Conservation (phyloP, 148 eudicot genomes). For the Nepenthes gracilis region DNA sequence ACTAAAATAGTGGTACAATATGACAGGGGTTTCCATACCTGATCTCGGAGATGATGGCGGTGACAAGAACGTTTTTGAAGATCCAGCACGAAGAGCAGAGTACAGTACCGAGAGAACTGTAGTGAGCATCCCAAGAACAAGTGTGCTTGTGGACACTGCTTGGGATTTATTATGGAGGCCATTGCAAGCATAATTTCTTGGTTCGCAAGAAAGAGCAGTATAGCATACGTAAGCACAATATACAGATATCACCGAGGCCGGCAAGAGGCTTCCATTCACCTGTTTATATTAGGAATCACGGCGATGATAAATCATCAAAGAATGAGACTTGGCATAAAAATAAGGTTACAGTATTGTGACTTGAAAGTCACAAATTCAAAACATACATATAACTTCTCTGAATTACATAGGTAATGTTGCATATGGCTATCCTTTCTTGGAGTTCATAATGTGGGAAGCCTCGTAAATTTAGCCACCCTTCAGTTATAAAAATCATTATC, state of each 20-base stretch:
- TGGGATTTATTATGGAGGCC: conserved; percentile 51
- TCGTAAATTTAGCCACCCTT: too few species aligned
- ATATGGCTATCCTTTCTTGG: too few species aligned
- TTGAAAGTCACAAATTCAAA: too few species aligned
- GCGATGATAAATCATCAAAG: background rate
- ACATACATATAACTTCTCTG: too few species aligned
- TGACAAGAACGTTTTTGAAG: conserved; percentile 79
- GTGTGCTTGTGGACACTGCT: conserved; percentile 64
- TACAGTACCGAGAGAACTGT: conserved; percentile 89
- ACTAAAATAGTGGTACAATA: background rate
- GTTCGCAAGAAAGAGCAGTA: conserved; percentile 86
- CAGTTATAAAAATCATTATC: too few species aligned
- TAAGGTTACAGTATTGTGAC: too few species aligned
- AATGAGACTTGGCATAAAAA: too few species aligned
- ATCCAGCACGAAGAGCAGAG: conserved; percentile 99
- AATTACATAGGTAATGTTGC: too few species aligned
- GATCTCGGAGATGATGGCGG: conserved; percentile 98
- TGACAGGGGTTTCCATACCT: background rate
- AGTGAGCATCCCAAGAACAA: conserved; percentile 88
- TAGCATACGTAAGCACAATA: conserved; percentile 94
- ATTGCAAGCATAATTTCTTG: conserved; percentile 81
- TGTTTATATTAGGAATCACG: conserved; percentile 21
- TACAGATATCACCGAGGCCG: conserved; percentile 88
- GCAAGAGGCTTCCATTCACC: conserved; percentile 98
- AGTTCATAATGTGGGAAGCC: too few species aligned